Base-by-base conservation (phyloP, 1,284 basidiomycete genomes). In the Apiotrichum sp. region DNA sequence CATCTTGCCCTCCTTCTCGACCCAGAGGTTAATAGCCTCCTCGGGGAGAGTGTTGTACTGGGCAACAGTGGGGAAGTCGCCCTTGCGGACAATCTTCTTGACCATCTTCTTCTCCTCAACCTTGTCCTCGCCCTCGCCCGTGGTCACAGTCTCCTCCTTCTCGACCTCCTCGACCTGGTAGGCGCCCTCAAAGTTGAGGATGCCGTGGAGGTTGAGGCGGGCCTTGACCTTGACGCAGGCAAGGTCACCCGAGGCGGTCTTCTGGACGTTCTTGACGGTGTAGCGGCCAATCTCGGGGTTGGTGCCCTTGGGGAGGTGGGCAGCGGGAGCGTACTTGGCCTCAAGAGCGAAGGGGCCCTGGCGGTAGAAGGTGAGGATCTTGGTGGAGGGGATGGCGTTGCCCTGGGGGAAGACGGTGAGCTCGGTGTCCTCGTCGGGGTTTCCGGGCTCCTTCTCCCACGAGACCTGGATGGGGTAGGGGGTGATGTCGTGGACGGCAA, bases 301-400 rank as follows among this genome's bases (percentile, higher is more conserved):
- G 75, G 88, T 83, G 38, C 80, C 80, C 11, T 86, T 86, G 14
- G 92, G 92, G 31, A 96, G 80, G 34, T 70, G 65, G 2, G 77
- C 65, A 3, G 87, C 84, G 39, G 90, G 83, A 22, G 84, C 84
- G 75, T 96, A 96, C 46, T 78, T 75, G 5, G 89, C 87, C 76
- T 92, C 86, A 69, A 97, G 81, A 55, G 89, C 87, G 78, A 97
- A 97, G 6, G 87, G 75, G 49, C 85, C 84, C 67, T 85, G 86
- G 73, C 93, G 86, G 77, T 89, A 88, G 82, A 95, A 95, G n/a
- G 90, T 90, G 64, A 96, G 83, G 63, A 92, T 84, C 78, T 96
- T 96, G 72, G 91, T 93, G 36, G 89, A 93, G 7, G 93, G 93
- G 58, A 93, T 82, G 52, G 77, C 69, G 78, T 95, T 93, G 57